Conservation (phyloP, 2,329 filamentous ascomycete species). For the Alternaria sp. region DNA sequence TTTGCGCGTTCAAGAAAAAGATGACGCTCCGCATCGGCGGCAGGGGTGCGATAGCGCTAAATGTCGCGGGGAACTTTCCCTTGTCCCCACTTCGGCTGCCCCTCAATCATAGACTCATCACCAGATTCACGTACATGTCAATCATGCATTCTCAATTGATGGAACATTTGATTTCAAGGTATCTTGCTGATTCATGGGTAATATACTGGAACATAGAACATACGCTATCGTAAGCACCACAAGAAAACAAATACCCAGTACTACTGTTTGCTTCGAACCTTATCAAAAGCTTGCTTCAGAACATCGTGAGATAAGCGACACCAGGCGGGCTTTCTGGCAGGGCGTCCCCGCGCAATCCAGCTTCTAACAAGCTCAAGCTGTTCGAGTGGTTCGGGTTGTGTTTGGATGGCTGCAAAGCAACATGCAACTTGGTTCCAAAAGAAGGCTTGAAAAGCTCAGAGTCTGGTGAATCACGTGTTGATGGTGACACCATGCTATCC, state of each 20-base stretch:
- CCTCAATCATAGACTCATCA: slow-evolving; percentile 1
- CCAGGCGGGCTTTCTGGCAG: background rate
- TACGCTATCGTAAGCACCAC: background rate
- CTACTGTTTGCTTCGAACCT: background rate
- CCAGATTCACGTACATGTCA: background rate
- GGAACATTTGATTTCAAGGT: accelerated
- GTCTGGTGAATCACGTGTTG: background rate
- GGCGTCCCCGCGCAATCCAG: background rate
- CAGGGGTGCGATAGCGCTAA: slow-evolving; percentile 25
- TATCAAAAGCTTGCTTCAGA: background rate
- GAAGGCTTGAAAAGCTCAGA: background rate
- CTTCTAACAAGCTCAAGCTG: background rate
- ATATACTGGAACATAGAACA: background rate
- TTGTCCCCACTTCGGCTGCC: slow-evolving; percentile 1
- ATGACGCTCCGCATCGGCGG: slow-evolving; percentile 35
- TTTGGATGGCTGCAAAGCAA: background rate
- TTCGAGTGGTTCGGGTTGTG: background rate
- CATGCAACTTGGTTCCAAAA: background rate
- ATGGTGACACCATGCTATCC: background rate
- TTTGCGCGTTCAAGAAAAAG: slow-evolving; percentile 33
- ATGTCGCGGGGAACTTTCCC: slow-evolving; percentile 10
- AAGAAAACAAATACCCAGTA: background rate
- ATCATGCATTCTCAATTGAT: background rate
- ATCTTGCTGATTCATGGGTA: background rate
- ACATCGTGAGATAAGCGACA: background rate